Base-by-base conservation (phyloP, 345 rosid genomes). In the Stellera chamaejasme region DNA sequence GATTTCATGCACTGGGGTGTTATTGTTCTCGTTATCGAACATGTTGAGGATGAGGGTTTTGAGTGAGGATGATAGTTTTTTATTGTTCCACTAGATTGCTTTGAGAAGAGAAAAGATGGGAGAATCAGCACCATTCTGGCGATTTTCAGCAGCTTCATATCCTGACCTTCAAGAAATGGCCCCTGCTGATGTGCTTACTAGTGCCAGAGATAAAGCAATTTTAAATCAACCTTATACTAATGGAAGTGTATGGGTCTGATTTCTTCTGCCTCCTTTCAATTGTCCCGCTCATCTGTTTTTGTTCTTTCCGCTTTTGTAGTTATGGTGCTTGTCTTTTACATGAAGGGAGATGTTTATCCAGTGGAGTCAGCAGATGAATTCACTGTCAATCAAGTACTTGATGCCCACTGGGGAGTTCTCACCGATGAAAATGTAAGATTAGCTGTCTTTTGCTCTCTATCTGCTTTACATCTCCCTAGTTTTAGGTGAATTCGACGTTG, bases 71-170 rank as follows among this genome's bases (percentile, higher is more conserved):
- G 23, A 2, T 57, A 32, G 16, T 0, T 36, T 13, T 45, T 52
- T 47, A 5, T 57, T 71, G 59, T 52, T 55, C 45, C 32, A 42
- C 65, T 66, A 92, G 98, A 88, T 88, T 76, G 96, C 98, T 25
- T 57, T 92, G 75, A 84, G 88, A 79, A 79, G 98, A 70, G 98
- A 84, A 78, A 88, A 76, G 69, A 63, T 85, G 86, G 98, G 96
- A 10, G 96, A 79, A 51, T 70, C 82, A 66, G 98, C 98, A 65
- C 96, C 96, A 32, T 92, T 92, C 70, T 92, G 98, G 95, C 77
- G 93, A 66, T 92, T 92, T 74, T 92, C 98, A 56, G 96, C 98
- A 5, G 85, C 95, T 64, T 87, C 98, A 32, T 92, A 92, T 78
- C 98, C 96, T 58, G 98, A 88, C 78, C 95, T 92, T 45, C 73